phyloP scores from a whole-genome alignment of 1,139 yeast genomes.

The Nematodospora anomalae region DNA sequence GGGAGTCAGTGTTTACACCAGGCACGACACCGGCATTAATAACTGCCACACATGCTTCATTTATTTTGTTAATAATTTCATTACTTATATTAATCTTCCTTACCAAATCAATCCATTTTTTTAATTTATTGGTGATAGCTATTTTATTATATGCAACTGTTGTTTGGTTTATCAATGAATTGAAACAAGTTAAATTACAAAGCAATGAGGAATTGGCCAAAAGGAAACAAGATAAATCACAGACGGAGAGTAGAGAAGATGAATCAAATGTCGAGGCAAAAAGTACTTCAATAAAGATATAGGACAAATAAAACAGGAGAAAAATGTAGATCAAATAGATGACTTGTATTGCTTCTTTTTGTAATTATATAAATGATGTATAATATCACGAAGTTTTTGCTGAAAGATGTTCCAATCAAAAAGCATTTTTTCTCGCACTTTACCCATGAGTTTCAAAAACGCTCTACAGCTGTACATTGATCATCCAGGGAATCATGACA shows the following conservation, averaged over 20 bases:
- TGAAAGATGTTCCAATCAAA: no score
- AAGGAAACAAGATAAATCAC: constrained; percentile 7
- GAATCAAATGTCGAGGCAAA: background rate
- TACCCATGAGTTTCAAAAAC: constrained; percentile 38
- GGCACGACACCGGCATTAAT: constrained; percentile 89
- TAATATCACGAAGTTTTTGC: no score
- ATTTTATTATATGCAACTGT: constrained; percentile 72
- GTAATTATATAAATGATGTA: no score
- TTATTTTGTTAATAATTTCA: constrained; percentile 38
- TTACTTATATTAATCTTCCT: constrained; percentile 58
- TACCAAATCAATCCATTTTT: constrained; percentile 73
- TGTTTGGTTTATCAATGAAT: constrained; percentile 83
- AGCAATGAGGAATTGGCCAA: constrained; percentile 19
- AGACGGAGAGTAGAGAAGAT: background rate
- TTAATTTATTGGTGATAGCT: constrained; percentile 71
- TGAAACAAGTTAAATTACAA: constrained; percentile 50
- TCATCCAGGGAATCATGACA: constrained; percentile 25
- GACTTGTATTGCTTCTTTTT: no score
- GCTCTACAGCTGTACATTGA: constrained; percentile 37
- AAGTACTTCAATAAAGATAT: constrained; percentile 5
- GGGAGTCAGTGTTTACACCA: constrained; percentile 93
- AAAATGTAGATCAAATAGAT: constrained; percentile 9
- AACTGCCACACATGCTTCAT: constrained; percentile 53
- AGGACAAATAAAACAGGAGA: constrained; percentile 11
- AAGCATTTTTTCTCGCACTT: no score